phyloP scores from a whole-genome alignment of 2,329 filamentous ascomycete species.

The Colletotrichum shisoi region DNA sequence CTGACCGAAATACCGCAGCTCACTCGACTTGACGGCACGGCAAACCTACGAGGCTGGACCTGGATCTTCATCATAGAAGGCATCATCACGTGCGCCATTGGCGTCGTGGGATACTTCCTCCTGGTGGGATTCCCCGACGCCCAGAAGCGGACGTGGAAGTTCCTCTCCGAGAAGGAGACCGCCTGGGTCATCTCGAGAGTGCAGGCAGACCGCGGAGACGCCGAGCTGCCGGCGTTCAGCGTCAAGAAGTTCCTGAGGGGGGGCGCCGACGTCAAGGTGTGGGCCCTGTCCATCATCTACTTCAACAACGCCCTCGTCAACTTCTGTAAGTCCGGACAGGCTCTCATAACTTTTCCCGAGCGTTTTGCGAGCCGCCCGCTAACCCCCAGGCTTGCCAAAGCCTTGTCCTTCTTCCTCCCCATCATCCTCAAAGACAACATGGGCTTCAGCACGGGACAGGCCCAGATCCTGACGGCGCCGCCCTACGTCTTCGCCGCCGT shows the following conservation, averaged over 20 bases:
- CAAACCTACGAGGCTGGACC: constrained; percentile 61
- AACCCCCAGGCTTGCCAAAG: constrained; percentile 50
- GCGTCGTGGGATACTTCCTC: constrained; percentile 62
- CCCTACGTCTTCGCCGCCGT: constrained; percentile 68
- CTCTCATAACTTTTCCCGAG: too few species aligned
- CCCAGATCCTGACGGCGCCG: constrained; percentile 66
- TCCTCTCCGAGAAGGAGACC: constrained; percentile 72
- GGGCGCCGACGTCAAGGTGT: constrained; percentile 78
- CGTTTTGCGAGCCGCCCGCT: background rate
- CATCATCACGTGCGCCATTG: constrained; percentile 55
- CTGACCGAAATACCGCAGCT: constrained; percentile 2
- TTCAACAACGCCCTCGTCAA: constrained; percentile 41
- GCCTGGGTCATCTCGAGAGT: constrained; percentile 72
- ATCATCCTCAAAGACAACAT: constrained; percentile 58
- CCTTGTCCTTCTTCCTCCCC: constrained; percentile 64
- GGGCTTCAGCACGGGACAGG: constrained; percentile 46
- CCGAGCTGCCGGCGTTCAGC: constrained; percentile 71
- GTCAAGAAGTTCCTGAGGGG: constrained; percentile 73
- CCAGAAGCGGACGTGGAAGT: constrained; percentile 57
- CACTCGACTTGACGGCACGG: constrained; percentile 61
- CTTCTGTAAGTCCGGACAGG: constrained; percentile 17
- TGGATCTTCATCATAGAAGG: constrained; percentile 74
- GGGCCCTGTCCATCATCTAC: constrained; percentile 56
- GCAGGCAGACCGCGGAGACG: constrained; percentile 69
- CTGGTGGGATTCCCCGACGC: constrained; percentile 81